phyloP scores from a whole-genome alignment of 108 stramenopile genomes.

The Cyclotella atomus region DNA sequence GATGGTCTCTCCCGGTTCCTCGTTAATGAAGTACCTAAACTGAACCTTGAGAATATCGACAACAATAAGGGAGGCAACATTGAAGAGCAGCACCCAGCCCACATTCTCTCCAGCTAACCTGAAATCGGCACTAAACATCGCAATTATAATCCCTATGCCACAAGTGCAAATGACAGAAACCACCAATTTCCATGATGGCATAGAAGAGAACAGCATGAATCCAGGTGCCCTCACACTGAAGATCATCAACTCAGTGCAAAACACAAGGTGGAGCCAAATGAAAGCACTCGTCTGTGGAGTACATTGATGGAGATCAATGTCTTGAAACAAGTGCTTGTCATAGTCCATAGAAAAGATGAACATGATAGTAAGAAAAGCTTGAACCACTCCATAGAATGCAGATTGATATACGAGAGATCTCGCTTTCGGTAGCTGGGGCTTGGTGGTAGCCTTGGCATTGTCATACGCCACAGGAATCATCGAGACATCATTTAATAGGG shows the following conservation, averaged over 20 bases:
- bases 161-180: conserved; percentile 54
- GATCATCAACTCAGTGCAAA: conserved; percentile 67
- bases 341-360: conserved; percentile 62
- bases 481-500: conserved; percentile 85
- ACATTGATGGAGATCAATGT: conserved; percentile 44
- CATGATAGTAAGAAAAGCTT: conserved; percentile 55
- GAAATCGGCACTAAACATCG: conserved; percentile 20
- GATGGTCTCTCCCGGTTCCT: conserved; percentile 60
- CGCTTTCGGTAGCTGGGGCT: conserved; percentile 56
- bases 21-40: conserved; percentile 54
- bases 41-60: conserved; percentile 59
- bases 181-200: conserved; percentile 44
- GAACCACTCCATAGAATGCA: conserved; percentile 60
- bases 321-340: neutral
- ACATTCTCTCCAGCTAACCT: conserved; percentile 33
- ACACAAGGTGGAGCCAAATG: conserved; percentile 59
- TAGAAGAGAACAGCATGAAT: conserved; percentile 50
- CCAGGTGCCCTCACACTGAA: conserved; percentile 63
- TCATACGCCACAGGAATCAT: conserved; percentile 91
- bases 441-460: conserved; percentile 69
- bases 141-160: conserved; percentile 45
- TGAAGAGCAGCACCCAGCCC: conserved; percentile 53
- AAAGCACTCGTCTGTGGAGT: conserved; percentile 52
- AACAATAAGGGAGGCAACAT: conserved; percentile 50
- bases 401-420: conserved; percentile 56